Conservation (phyloP, 1,139 yeast species). For the Zygosaccharomyces pseudobailii region DNA sequence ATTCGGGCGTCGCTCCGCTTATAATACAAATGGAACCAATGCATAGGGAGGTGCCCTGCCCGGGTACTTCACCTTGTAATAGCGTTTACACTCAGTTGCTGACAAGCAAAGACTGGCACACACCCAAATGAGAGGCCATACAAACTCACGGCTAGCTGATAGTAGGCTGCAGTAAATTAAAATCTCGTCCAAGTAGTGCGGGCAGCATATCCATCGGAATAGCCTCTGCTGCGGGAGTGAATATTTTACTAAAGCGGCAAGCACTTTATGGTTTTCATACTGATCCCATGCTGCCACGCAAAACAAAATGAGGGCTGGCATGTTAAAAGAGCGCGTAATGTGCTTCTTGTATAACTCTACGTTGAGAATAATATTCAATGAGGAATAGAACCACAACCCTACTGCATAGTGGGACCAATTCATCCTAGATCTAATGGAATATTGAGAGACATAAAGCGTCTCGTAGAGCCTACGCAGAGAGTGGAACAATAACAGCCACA, state of each 20-base stretch:
- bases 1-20: background rate
- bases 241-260: constrained; percentile 63
- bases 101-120: constrained; percentile 55
- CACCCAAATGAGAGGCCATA: constrained; percentile 51
- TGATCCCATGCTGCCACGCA: constrained; percentile 51
- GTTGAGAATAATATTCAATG: constrained; percentile 36
- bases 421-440: constrained; percentile 51
- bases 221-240: constrained; percentile 52
- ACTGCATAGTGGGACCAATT: constrained; percentile 72
- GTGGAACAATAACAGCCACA: constrained; percentile 46
- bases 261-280: constrained; percentile 50
- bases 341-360: constrained; percentile 22
- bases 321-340: constrained; percentile 16
- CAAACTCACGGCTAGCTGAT: constrained; percentile 22
- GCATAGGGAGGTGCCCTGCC: constrained; percentile 29
- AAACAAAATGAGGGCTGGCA: constrained; percentile 34
- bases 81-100: constrained; percentile 54
- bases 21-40: constrained; percentile 41
- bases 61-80: constrained; percentile 40
- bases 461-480: constrained; percentile 63
- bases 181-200: constrained; percentile 80
- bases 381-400: constrained; percentile 63
- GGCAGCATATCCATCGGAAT: constrained; percentile 55
- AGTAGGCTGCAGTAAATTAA: constrained; percentile 49
- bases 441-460: constrained; percentile 48